Base-by-base conservation (phyloP, 1,284 basidiomycete genomes). In the Sporisorium sorghi region DNA sequence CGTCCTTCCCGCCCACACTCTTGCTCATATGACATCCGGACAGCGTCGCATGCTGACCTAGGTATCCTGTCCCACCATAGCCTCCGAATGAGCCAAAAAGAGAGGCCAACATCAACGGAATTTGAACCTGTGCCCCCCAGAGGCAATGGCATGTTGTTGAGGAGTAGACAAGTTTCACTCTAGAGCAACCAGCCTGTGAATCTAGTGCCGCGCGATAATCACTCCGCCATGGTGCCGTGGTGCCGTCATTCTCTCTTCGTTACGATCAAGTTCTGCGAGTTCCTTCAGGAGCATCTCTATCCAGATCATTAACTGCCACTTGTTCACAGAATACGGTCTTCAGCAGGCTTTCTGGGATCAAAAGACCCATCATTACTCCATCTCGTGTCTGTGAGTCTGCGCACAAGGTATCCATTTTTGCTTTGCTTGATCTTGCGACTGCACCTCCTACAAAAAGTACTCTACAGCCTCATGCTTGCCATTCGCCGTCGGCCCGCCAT, bases 401-500 rank as follows among this genome's bases (percentile, higher is more conserved):
- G 15, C 9, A 24, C 33, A 43, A 46, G 43, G 44, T 46, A 46
- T 47, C 46, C 2, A 12, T 7, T 26, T 46, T 15, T 12, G 15
- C 26, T 50, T 43, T 5, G 37, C 5, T 14, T 42, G 11, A 19
- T 52, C 17, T 14, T 57, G 3, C 37, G 39, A 49, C 8, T 15
- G 23, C 37, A 7, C 35, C 17, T 14, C 32, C 55, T 61, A 80
- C 59, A 80, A 67, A 49, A 80, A 80, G 66, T 80, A 80, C 47
- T 80, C 78, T 32, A 80, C 72, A 2, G 78, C 73, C 37, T 80
- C 78, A 55, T 71, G 77, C 58, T 76, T 69, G 10, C 66, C 66
- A 49, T 53, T 60, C 39, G 56, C 63, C 26, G 61, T 68, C 12
- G 66, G 66, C 4, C 60, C 60, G 0, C 60, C 60, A 26, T 58